These are phyloP conservation scores for Hypoxylon trugodes DNA, from an alignment of 495 filamentous ascomycete species.

Conservation along the genomic window DNA sequence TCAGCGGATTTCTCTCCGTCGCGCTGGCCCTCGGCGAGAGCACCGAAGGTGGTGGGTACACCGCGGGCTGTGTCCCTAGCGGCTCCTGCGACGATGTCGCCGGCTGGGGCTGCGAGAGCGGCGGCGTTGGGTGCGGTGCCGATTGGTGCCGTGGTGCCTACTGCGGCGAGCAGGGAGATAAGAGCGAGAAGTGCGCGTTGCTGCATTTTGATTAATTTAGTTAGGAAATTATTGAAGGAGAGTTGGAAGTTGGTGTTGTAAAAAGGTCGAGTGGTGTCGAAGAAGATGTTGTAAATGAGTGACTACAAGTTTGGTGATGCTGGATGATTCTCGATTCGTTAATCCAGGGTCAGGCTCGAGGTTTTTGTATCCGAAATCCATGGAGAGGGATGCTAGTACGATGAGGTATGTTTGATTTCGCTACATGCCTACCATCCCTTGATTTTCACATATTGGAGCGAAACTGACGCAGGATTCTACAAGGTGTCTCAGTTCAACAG, in stretches of 20 bases:
- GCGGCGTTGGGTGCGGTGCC: background rate
- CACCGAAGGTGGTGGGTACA: background rate
- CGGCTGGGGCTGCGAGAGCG: constrained; percentile 5
- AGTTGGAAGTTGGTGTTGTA: background rate
- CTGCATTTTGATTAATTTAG: constrained; percentile 33
- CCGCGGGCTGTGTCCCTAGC: constrained; percentile 1
- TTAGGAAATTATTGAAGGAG: background rate
- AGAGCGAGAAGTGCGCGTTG: constrained; percentile 26
- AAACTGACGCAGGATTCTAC: constrained; percentile 23
- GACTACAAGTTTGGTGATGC: constrained; percentile 22
- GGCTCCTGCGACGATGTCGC: background rate
- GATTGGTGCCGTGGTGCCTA: constrained; percentile 19
- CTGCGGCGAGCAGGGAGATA: constrained; percentile 31
- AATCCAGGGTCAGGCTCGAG: background rate
- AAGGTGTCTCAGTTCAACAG: constrained; percentile 17
- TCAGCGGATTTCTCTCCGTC: background rate
- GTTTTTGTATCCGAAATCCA: constrained; percentile 21
- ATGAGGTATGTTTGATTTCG: constrained; percentile 4
- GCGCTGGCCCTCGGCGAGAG: background rate
- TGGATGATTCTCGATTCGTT: background rate
- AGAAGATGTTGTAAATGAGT: constrained; percentile 16
- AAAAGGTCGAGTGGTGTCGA: background rate
- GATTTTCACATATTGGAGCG: constrained; percentile 11
- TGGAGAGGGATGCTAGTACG: background rate
- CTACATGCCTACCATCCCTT: constrained; percentile 24